Conservation (phyloP, 2,329 filamentous ascomycete genomes). For the Exophiala xenobiotica region DNA sequence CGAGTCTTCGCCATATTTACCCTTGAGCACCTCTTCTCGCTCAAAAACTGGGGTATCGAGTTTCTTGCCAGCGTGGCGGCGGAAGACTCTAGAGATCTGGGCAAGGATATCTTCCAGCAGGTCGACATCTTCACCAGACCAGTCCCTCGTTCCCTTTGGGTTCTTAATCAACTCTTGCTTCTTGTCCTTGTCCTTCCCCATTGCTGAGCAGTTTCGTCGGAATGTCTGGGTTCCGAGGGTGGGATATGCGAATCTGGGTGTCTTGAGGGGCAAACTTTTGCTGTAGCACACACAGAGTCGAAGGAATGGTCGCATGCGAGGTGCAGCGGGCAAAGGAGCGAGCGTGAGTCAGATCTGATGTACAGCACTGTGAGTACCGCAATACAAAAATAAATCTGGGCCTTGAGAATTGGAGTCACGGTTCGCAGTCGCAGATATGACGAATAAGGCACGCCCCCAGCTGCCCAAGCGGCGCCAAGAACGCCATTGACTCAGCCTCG, state of each 20-base stretch:
- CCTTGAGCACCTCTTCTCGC: constrained; percentile 78
- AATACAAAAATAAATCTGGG: constrained; percentile 4
- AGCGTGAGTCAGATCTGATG: constrained; percentile 1
- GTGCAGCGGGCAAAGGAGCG: not conserved
- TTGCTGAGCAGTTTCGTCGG: constrained; percentile 12
- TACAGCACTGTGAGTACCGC: not conserved
- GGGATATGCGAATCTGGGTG: not conserved
- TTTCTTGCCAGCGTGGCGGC: constrained; percentile 75
- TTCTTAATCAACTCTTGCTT: constrained; percentile 63
- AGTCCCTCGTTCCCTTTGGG: constrained; percentile 89
- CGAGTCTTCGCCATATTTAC: constrained; percentile 89
- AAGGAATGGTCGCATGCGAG: constrained; percentile 9
- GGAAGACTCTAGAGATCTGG: constrained; percentile 75
- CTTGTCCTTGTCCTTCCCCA: constrained; percentile 29
- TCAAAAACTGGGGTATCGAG: constrained; percentile 85
- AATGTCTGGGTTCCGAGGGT: not conserved
- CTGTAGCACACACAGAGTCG: not conserved
- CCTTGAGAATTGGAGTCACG: constrained; percentile 1
- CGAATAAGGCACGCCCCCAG: too few species aligned
- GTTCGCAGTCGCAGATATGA: not conserved
- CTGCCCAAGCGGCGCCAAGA: too few species aligned
- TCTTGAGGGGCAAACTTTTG: constrained; percentile 3
- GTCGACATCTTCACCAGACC: constrained; percentile 74
- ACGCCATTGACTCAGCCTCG: too few species aligned
- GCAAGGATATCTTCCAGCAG: constrained; percentile 77